Conservation (phyloP, 2,329 filamentous ascomycete genomes). For the Parafenestella ontariensis region DNA sequence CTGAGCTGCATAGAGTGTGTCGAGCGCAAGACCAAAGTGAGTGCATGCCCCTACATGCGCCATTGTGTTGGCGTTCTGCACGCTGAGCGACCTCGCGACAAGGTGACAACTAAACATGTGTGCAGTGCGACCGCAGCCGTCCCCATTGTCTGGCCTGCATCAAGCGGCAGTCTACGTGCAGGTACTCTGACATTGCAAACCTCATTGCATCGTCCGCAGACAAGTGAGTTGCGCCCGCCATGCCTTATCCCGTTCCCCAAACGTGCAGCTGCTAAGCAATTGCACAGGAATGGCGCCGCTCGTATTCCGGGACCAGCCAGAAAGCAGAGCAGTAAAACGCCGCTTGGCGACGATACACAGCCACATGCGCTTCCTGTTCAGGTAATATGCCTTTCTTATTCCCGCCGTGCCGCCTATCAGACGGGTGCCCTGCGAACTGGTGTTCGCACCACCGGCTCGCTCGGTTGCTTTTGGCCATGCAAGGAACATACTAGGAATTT, state of each 20-base stretch:
- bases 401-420: slow-evolving; percentile 17
- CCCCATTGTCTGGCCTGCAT: slow-evolving; percentile 67
- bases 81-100: slow-evolving; percentile 3
- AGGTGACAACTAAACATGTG: no score
- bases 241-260: neutral
- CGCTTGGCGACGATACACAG: slow-evolving; percentile 33
- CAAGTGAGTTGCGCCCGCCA: slow-evolving; percentile 55
- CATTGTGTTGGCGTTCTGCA: neutral
- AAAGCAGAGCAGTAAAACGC: slow-evolving; percentile 39
- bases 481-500: neutral
- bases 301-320: slow-evolving; percentile 33
- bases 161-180: slow-evolving; percentile 77
- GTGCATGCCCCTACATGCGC: slow-evolving; percentile 24
- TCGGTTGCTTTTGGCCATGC: neutral
- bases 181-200: slow-evolving; percentile 78
- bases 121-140: slow-evolving; percentile 75
- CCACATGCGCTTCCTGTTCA: slow-evolving; percentile 32
- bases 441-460: slow-evolving; percentile 12
- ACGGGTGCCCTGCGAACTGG: slow-evolving; percentile 12
- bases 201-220: slow-evolving; percentile 65
- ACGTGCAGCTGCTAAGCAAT: slow-evolving; percentile 29
- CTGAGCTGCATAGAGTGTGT: slow-evolving; percentile 81
- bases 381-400: slow-evolving; percentile 33
- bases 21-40: slow-evolving; percentile 80
- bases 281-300: slow-evolving; percentile 33